A percentile compares a stretch with the other conserved stretches of the same genome.
Conservation (phyloP, 768 basidiomycete species). For the Serendipita sp. region DNA sequence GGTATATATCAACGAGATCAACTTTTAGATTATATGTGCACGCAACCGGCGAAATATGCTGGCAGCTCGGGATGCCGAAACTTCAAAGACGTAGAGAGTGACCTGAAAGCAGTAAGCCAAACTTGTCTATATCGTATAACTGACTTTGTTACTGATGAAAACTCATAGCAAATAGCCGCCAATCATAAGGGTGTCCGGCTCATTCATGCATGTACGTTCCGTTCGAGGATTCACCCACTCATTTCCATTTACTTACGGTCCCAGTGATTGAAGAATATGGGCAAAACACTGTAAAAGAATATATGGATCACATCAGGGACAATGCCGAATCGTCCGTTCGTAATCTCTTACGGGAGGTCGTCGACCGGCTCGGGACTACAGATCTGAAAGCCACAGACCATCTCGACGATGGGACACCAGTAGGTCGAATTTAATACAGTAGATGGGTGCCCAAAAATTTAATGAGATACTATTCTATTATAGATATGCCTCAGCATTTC, state of each 20-base stretch:
- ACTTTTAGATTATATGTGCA: constrained; percentile 63
- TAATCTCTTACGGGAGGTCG: constrained; percentile 60
- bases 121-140: not conserved
- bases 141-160: not conserved
- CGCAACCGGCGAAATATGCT: constrained; percentile 62
- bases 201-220: constrained; percentile 53
- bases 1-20: constrained; percentile 67
- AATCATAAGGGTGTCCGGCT: constrained; percentile 84
- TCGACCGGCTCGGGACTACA: constrained; percentile 45
- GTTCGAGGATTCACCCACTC: not conserved
- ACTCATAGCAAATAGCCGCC: constrained; percentile 69
- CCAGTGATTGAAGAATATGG: constrained; percentile 76
- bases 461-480: not conserved
- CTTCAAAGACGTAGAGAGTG: constrained; percentile 78
- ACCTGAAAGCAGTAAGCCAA: constrained; percentile 62
- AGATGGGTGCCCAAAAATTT: not conserved
- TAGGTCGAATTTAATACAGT: constrained; percentile 19
- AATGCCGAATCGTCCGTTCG: constrained; percentile 85
- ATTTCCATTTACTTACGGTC: not conserved
- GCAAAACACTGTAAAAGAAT: constrained; percentile 73
- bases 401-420: constrained; percentile 76
- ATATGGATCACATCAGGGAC: constrained; percentile 77
- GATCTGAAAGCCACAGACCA: constrained; percentile 61
- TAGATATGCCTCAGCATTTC: constrained; percentile 61
- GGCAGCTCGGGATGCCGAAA: constrained; percentile 80